Conservation (phyloP, 176 grass and related monocot genomes). For the Echinochloa phyllopogon region DNA sequence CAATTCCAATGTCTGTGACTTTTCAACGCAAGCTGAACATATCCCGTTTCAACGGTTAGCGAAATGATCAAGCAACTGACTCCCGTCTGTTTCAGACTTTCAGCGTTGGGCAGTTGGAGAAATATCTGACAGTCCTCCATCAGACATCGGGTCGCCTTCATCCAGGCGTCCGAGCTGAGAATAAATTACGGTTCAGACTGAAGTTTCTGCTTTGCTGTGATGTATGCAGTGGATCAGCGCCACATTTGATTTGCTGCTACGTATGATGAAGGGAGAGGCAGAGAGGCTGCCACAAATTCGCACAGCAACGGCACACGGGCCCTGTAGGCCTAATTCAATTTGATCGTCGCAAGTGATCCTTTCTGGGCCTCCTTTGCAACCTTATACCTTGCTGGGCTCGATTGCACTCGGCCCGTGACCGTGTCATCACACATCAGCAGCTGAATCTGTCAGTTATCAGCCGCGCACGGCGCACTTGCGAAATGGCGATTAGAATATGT, state of each 20-base stretch:
- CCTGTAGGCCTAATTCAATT: neutral
- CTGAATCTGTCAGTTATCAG: neutral
- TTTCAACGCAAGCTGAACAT: neutral
- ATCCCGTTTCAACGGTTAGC: neutral
- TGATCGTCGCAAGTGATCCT: neutral
- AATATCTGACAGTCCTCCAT: neutral
- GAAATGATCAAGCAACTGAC: neutral
- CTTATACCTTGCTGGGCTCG: neutral
- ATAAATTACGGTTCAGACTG: neutral
- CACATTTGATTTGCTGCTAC: no score
- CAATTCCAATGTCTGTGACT: neutral
- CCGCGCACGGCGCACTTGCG: neutral
- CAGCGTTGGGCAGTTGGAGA: slow-evolving; percentile 8
- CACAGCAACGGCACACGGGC: neutral
- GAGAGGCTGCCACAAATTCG: neutral
- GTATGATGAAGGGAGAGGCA: no score
- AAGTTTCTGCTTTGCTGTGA: no score
- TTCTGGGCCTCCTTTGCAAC: neutral
- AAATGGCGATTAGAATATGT: slow-evolving; percentile 23
- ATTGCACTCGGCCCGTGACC: no score
- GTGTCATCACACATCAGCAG: neutral
- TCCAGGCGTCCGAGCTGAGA: neutral
- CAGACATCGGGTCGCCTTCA: neutral
- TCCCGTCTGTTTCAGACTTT: neutral
- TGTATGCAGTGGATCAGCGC: no score